phyloP scores from a whole-genome alignment of 495 filamentous ascomycete genomes.

The Eremomyces bilateralis region DNA sequence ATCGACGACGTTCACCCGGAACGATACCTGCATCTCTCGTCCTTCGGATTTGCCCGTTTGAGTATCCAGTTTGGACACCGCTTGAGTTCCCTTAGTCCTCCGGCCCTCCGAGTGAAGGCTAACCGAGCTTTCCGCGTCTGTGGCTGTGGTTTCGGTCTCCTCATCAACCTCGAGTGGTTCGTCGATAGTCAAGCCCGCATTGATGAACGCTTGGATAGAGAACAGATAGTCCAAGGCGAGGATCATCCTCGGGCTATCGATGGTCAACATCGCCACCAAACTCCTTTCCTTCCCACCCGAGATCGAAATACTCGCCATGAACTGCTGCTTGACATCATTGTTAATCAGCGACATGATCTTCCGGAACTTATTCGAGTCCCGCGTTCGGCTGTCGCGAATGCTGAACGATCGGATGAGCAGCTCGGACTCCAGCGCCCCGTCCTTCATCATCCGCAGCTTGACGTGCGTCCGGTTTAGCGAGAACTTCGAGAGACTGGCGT shows the following conservation, averaged over 20 bases:
- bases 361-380: conserved; percentile 81
- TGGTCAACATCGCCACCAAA: conserved; percentile 76
- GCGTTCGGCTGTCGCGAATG: conserved; percentile 67
- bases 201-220: conserved; percentile 64
- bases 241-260: conserved; percentile 88
- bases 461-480: conserved; percentile 78
- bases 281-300: conserved; percentile 66
- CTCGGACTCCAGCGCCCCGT: conserved; percentile 82
- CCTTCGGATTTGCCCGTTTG: conserved; percentile 13
- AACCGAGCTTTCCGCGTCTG: conserved; percentile 31
- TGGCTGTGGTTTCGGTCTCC: conserved; percentile 32
- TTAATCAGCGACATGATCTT: conserved; percentile 97
- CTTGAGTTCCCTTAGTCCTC: too few species aligned
- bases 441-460: conserved; percentile 85
- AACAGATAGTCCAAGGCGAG: conserved; percentile 90
- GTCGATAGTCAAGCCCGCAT: conserved; percentile 40
- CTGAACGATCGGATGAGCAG: conserved; percentile 86
- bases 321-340: conserved; percentile 75
- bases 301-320: conserved; percentile 92
- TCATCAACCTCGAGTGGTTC: conserved; percentile 33
- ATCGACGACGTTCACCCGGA: conserved; percentile 82
- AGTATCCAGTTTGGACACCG: too few species aligned
- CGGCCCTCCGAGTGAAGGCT: conserved; percentile 8
- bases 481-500: conserved; percentile 76
- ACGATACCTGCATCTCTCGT: conserved; percentile 49